These are phyloP conservation scores for Candida sakaeoensis DNA, from an alignment of 805 yeast species.

Conservation along the genomic window DNA sequence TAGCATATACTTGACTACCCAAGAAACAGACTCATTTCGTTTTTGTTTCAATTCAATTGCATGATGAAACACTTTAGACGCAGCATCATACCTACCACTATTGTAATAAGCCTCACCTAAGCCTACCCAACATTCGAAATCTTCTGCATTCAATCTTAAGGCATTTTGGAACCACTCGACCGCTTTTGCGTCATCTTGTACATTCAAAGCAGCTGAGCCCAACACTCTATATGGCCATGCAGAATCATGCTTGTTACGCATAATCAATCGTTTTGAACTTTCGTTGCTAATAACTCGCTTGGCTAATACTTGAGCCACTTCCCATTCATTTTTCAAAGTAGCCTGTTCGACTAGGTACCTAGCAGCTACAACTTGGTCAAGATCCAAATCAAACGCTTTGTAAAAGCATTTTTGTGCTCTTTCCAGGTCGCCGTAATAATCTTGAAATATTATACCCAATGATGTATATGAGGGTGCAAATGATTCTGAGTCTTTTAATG, in stretches of 20 bases:
- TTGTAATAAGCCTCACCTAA: slow-evolving; percentile 92
- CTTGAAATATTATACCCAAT: slow-evolving; percentile 69
- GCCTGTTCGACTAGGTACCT: slow-evolving; percentile 67
- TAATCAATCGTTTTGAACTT: slow-evolving; percentile 47
- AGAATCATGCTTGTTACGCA: slow-evolving; percentile 24
- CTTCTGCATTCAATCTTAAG: slow-evolving; percentile 61
- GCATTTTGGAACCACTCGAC: slow-evolving; percentile 88
- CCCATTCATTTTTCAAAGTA: slow-evolving; percentile 73
- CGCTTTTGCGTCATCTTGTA: slow-evolving; percentile 70
- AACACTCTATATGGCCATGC: slow-evolving; percentile 90
- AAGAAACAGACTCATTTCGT: slow-evolving; percentile 40
- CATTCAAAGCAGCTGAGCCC: slow-evolving; percentile 73
- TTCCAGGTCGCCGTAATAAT: slow-evolving; percentile 51
- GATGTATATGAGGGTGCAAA: slow-evolving; percentile 80
- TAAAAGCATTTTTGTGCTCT: slow-evolving; percentile 84
- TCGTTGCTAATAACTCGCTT: slow-evolving; percentile 63
- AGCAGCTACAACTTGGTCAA: slow-evolving; percentile 73
- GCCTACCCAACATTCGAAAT: slow-evolving; percentile 85
- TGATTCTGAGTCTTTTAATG: slow-evolving; percentile 60
- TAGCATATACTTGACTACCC: slow-evolving; percentile 64
- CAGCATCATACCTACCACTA: slow-evolving; percentile 85
- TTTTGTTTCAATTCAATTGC: slow-evolving; percentile 44
- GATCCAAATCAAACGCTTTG: slow-evolving; percentile 85
- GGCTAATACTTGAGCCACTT: slow-evolving; percentile 71
- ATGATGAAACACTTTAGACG: slow-evolving; percentile 72